phyloP scores from a whole-genome alignment of 495 filamentous ascomycete species.

The Schizothecium vesticola region DNA sequence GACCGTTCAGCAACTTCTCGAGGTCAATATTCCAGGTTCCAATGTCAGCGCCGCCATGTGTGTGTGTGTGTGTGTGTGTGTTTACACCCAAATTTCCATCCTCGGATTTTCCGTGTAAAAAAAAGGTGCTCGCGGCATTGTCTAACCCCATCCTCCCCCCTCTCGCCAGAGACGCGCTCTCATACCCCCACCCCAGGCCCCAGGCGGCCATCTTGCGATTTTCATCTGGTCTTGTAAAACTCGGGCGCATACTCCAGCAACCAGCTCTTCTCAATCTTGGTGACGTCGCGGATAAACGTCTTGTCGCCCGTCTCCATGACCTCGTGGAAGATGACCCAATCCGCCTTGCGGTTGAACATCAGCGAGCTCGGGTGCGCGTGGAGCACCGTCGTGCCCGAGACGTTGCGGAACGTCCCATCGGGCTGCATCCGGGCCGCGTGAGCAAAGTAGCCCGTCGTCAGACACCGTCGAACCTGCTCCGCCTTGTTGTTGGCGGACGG shows the following conservation, averaged over 20 bases:
- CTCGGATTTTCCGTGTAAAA: no score
- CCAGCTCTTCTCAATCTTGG: conserved; percentile 86
- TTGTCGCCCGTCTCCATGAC: conserved; percentile 88
- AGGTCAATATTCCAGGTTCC: no score
- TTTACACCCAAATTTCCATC: no score
- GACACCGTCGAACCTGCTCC: conserved; percentile 76
- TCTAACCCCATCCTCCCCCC: not conserved
- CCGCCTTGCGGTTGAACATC: conserved; percentile 96
- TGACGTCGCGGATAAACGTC: conserved; percentile 86
- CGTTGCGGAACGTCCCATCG: conserved; percentile 83
- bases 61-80: no score
- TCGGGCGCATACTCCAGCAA: conserved; percentile 82
- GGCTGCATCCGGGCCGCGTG: conserved; percentile 95
- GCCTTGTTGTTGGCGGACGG: conserved; percentile 38
- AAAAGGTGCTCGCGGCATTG: no score
- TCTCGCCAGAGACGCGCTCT: not conserved
- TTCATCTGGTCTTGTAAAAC: conserved; percentile 62
- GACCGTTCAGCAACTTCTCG: not conserved
- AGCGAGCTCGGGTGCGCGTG: conserved; percentile 89
- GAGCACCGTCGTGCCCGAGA: conserved; percentile 65
- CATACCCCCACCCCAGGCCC: not conserved
- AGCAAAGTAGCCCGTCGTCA: conserved; percentile 89
- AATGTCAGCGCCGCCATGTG: no score
- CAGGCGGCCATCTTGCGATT: not conserved
- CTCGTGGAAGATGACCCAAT: conserved; percentile 97